Conservation (phyloP, 345 rosid genomes). For the Populus davidiana region DNA sequence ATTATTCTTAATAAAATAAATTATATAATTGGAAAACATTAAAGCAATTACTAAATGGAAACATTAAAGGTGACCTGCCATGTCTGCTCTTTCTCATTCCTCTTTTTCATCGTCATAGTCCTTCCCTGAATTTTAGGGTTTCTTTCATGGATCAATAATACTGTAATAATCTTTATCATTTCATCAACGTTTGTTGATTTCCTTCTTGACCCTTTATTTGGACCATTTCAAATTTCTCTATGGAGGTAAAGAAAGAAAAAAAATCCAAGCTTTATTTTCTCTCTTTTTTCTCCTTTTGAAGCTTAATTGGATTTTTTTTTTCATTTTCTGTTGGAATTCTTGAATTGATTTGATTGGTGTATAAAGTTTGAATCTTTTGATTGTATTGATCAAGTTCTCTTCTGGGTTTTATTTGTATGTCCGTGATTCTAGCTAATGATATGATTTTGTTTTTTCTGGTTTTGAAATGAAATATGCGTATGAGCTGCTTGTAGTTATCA, state of each 20-base stretch:
- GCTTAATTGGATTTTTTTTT: not conserved
- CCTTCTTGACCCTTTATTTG: slow-evolving; percentile 31
- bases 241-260: slow-evolving; percentile 42
- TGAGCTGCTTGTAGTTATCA: not conserved
- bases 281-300: not conserved
- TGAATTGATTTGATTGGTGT: not conserved
- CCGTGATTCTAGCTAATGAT: not conserved
- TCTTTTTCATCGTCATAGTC: slow-evolving; percentile 10
- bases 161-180: not conserved
- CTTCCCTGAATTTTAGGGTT: slow-evolving; percentile 40
- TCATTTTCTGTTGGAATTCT: not conserved
- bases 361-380: slow-evolving; percentile 2
- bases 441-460: not conserved
- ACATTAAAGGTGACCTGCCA: slow-evolving; percentile 9
- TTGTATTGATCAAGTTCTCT: slow-evolving; percentile 6
- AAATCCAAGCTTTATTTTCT: not conserved
- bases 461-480: not conserved
- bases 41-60: slow-evolving; percentile 1
- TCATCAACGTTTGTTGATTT: slow-evolving; percentile 30
- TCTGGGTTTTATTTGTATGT: slow-evolving; percentile 15
- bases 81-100: not conserved
- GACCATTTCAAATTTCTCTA: slow-evolving; percentile 18
- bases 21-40: not conserved
- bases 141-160: slow-evolving; percentile 31
- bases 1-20: not conserved